A percentile compares a stretch with the other conserved stretches of the same genome.
Evolutionary conservation across 495 filamentous ascomycete genomes (phyloP).

Genomic region (Cercophora samala): DNA sequence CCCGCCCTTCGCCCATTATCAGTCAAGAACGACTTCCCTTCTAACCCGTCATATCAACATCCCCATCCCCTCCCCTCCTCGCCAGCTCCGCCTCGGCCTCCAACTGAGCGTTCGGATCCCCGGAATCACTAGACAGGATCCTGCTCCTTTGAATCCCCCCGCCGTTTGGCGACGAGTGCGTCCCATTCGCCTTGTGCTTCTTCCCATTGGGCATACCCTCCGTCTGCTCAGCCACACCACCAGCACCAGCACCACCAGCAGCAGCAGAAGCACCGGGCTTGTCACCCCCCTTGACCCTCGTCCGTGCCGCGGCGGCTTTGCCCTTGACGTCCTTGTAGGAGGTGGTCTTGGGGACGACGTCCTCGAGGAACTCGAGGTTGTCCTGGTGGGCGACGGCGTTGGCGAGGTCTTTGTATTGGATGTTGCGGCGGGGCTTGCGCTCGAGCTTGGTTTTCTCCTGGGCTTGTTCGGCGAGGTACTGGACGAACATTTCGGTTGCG

Average conservation of each 20-base stretch:
- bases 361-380: constrained; percentile 91
- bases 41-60: constrained; percentile 59
- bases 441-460: constrained; percentile 87
- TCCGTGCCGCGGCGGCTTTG: constrained; percentile 39
- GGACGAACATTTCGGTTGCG: constrained; percentile 95
- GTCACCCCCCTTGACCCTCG: constrained; percentile 39
- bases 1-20: no score
- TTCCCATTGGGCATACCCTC: constrained; percentile 36
- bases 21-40: neutral
- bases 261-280: no score
- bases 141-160: constrained; percentile 12
- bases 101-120: constrained; percentile 44
- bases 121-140: constrained; percentile 23
- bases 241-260: neutral
- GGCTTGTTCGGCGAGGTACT: constrained; percentile 79
- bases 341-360: constrained; percentile 82
- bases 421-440: constrained; percentile 83
- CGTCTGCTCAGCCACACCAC: constrained; percentile 19
- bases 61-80: constrained; percentile 38
- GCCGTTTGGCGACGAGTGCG: neutral
- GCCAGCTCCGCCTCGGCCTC: constrained; percentile 48
- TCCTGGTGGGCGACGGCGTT: constrained; percentile 84
- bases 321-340: constrained; percentile 77
- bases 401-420: constrained; percentile 95
- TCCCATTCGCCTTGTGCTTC: constrained; percentile 34